A percentile compares a stretch with the other conserved stretches of the same genome.
Conservation (phyloP, 1,139 yeast genomes). For the Scheffersomyces titani region DNA sequence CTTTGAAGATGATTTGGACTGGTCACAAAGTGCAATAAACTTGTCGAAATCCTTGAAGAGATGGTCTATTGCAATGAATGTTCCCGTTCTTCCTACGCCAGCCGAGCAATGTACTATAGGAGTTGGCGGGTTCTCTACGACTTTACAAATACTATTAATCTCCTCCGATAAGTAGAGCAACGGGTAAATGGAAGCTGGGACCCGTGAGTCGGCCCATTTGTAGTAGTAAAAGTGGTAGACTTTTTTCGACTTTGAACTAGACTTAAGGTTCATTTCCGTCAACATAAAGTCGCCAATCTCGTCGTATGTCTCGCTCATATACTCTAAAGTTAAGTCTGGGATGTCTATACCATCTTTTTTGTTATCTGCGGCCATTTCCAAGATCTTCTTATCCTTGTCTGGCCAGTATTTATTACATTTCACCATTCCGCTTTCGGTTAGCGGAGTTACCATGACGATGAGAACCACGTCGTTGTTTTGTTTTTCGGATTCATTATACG, state of each 20-base stretch:
- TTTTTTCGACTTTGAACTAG: slow-evolving; percentile 26
- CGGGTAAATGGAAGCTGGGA: slow-evolving; percentile 46
- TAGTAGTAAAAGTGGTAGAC: slow-evolving; percentile 57
- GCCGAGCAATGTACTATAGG: slow-evolving; percentile 78
- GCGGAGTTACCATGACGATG: slow-evolving; percentile 86
- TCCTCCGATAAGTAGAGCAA: slow-evolving; percentile 32
- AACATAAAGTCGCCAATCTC: slow-evolving; percentile 27
- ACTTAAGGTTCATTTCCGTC: slow-evolving; percentile 28
- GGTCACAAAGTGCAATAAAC: slow-evolving; percentile 6
- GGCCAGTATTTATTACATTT: slow-evolving; percentile 87
- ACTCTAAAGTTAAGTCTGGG: slow-evolving; percentile 19
- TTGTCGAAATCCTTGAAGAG: slow-evolving; percentile 30
- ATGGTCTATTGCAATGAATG: slow-evolving; percentile 70
- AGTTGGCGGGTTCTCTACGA: slow-evolving; percentile 13
- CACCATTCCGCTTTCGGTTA: slow-evolving; percentile 56
- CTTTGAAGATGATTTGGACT: background rate
- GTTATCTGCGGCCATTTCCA: slow-evolving; percentile 22
- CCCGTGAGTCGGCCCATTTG: slow-evolving; percentile 59
- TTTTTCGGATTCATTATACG: slow-evolving; percentile 46
- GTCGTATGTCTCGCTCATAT: slow-evolving; percentile 17
- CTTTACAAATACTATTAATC: slow-evolving; percentile 16
- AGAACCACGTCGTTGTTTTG: slow-evolving; percentile 46
- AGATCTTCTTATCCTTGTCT: slow-evolving; percentile 11
- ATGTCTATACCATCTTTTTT: slow-evolving; percentile 26
- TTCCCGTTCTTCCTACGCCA: slow-evolving; percentile 84